phyloP scores from a whole-genome alignment of 1,139 yeast genomes.

The Hyphopichia fennica region DNA sequence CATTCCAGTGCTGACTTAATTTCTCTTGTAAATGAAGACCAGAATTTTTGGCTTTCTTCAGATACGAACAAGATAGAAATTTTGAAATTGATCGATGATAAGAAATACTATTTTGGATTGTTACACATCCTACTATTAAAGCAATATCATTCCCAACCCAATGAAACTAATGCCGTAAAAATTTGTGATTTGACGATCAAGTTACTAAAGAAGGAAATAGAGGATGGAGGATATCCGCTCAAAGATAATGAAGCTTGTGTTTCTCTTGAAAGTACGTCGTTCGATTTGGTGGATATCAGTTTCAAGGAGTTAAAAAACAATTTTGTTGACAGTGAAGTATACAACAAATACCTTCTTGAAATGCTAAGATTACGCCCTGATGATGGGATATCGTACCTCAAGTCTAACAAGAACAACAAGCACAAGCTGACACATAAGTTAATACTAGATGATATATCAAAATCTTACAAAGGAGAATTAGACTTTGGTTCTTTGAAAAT shows the following conservation, averaged over 20 bases:
- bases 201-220: slow-evolving; percentile 8
- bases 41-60: slow-evolving; percentile 10
- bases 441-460: slow-evolving; percentile 32
- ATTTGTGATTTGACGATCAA: slow-evolving; percentile 13
- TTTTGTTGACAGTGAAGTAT: slow-evolving; percentile 21
- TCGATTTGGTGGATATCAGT: slow-evolving; percentile 12
- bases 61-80: not conserved
- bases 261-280: not conserved
- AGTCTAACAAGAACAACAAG: slow-evolving; percentile 23
- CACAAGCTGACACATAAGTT: slow-evolving; percentile 29
- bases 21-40: slow-evolving; percentile 11
- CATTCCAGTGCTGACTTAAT: slow-evolving; percentile 10
- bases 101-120: slow-evolving; percentile 8
- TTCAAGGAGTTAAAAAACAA: slow-evolving; percentile 14
- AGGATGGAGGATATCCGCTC: no score
- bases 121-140: slow-evolving; percentile 12
- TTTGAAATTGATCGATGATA: slow-evolving; percentile 1
- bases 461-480: slow-evolving; percentile 16
- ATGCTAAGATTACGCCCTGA: slow-evolving; percentile 29
- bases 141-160: not conserved
- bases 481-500: slow-evolving; percentile 27
- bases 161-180: slow-evolving; percentile 8
- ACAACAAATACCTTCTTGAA: slow-evolving; percentile 28
- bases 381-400: slow-evolving; percentile 31
- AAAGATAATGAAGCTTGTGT: no score